Evolutionary conservation across 2,329 filamentous ascomycete species (phyloP).

Genomic region (Botrytis deweyae): DNA sequence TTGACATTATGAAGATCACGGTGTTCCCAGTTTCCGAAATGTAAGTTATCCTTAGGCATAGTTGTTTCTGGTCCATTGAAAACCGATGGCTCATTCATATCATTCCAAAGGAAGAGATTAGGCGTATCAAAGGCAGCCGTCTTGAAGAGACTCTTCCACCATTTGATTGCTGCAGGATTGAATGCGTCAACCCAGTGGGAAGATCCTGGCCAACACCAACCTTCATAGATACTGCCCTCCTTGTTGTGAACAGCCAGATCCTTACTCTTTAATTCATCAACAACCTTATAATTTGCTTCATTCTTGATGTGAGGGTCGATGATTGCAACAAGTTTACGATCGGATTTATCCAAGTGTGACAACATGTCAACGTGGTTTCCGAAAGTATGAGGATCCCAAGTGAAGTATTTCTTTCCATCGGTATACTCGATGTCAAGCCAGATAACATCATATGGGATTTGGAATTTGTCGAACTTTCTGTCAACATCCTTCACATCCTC

Average conservation of each 20-base stretch:
- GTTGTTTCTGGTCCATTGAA: slow-evolving; percentile 98
- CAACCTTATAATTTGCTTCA: slow-evolving; percentile 70
- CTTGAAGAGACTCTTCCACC: slow-evolving; percentile 89
- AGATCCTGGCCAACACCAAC: slow-evolving; percentile 98
- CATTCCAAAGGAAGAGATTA: slow-evolving; percentile 97
- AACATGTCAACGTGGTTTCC: slow-evolving; percentile 83
- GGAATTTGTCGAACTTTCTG: slow-evolving; percentile 89
- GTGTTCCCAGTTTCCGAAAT: slow-evolving; percentile 91
- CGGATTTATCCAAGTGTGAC: slow-evolving; percentile 78
- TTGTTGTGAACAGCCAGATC: slow-evolving; percentile 86
- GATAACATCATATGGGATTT: slow-evolving; percentile 97
- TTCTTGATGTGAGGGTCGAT: slow-evolving; percentile 99
- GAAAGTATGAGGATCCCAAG: slow-evolving; percentile 90
- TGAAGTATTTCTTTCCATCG: slow-evolving; percentile 96
- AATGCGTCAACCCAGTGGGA: slow-evolving; percentile 97
- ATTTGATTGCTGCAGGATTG: slow-evolving; percentile 84
- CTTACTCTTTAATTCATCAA: slow-evolving; percentile 79
- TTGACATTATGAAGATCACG: slow-evolving; percentile 95
- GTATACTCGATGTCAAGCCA: slow-evolving; percentile 99
- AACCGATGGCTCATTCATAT: slow-evolving; percentile 99
- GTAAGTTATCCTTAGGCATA: slow-evolving; percentile 98
- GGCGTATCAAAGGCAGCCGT: slow-evolving; percentile 87
- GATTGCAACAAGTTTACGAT: slow-evolving; percentile 88
- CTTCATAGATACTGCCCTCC: slow-evolving; percentile 83
- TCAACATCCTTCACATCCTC: slow-evolving; percentile 97